Base-by-base conservation (phyloP, 2,329 filamentous ascomycete species). In the Westerdykella aurantiaca region DNA sequence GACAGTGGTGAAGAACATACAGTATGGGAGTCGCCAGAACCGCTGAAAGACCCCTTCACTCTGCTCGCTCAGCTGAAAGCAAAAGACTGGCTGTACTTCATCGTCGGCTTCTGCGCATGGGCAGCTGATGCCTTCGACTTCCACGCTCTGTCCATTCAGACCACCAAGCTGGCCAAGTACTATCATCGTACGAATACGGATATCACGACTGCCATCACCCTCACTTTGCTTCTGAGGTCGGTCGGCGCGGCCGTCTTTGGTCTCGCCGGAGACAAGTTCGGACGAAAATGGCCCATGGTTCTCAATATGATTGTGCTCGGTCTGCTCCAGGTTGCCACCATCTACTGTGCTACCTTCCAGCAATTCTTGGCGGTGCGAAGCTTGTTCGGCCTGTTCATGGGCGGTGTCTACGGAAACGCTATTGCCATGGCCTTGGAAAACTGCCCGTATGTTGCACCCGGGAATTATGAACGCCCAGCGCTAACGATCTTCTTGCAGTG, bases 121-220 rank as follows among this genome's bases (percentile, higher is more conserved):
- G 85, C 80, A 1, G 86, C 85, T 44, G 87, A 91, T 63, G 86
- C 86, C 3, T 91, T 90, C 63, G 86, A 89, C 66, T 91, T 90
- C 62, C 85, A 89, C 67, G 84, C 86, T 21, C 74, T 91, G 7
- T 86, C 82, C 4, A 86, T 91, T 51, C 86, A 89, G 64, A 86
- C 85, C 3, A 77, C 77, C 53, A 88, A 88, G 68, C 72, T 90
- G 18, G 77, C 78, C 4, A 66, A 73, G 2, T 79, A 79, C 52
- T 83, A 80, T 55, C 52, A 72, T 14, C 72, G 71, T 40, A 79
- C 79, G 48, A 82, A 81, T 52, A 86, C 85, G 0, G 74, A 83
- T 42, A 83, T 91, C 54, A 81, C 82, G 2, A 85, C 83, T 6
- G 85, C 83, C 47, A 88, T 89, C 52, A 88, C 82, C 18, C 70